Evolutionary conservation across 495 filamentous ascomycete species (phyloP).

Genomic region (Penicillium roqueforti): DNA sequence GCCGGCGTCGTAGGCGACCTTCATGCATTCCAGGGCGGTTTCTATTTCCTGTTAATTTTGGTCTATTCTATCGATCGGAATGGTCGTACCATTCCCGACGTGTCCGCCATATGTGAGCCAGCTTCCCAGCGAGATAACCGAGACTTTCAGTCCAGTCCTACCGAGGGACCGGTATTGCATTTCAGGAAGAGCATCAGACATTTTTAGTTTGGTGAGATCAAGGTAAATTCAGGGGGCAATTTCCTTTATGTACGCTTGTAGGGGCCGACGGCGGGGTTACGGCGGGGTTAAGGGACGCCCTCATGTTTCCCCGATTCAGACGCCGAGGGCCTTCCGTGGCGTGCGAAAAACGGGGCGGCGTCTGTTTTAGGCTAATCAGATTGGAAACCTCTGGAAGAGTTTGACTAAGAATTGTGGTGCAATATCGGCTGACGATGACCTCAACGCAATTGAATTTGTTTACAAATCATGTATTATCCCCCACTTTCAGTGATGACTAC

Average conservation of each 20-base stretch:
- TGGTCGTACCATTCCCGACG: conserved; percentile 57
- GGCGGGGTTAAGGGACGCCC: conserved; percentile 11
- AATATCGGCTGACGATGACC: background rate
- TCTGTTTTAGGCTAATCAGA: conserved; percentile 11
- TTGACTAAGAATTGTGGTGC: background rate
- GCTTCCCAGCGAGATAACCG: conserved; percentile 66
- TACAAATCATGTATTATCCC: no score
- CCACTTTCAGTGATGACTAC: background rate
- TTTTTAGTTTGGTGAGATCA: background rate
- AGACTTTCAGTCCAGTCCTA: conserved; percentile 70
- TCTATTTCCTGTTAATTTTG: conserved; percentile 38
- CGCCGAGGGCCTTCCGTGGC: conserved; percentile 1
- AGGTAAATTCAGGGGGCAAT: background rate
- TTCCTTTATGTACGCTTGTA: no score
- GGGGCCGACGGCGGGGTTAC: no score
- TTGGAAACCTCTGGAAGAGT: background rate
- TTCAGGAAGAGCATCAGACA: conserved; percentile 43
- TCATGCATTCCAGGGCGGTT: conserved; percentile 62
- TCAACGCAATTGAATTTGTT: background rate
- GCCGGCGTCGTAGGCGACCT: conserved; percentile 70
- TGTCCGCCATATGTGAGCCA: conserved; percentile 79
- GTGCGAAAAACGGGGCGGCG: background rate
- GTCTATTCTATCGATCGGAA: background rate
- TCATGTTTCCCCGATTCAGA: conserved; percentile 1
- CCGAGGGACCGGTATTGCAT: conserved; percentile 77